Percentiles rank a stretch among this genome's conserved stretches.
These are phyloP conservation scores for Jacaranda copaia DNA, from an alignment of 257 asterid species.

Conservation along the genomic window DNA sequence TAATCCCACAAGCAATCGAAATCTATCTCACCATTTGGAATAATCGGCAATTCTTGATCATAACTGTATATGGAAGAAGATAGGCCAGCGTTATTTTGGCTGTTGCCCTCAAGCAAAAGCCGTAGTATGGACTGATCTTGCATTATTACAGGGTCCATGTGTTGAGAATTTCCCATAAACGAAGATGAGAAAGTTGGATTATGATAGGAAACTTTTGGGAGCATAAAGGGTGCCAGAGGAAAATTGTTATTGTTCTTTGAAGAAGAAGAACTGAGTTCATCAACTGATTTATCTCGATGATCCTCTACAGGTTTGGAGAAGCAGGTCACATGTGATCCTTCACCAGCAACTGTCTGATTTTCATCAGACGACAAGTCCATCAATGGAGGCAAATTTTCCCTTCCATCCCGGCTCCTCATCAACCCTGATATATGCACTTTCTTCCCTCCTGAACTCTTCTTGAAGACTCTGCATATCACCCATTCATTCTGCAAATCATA, in stretches of 20 bases:
- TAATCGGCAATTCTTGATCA: constrained; percentile 39
- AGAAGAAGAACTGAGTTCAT: constrained; percentile 27
- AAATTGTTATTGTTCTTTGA: constrained; percentile 22
- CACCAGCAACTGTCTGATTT: constrained; percentile 30
- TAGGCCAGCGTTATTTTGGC: constrained; percentile 7
- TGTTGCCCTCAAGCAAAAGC: constrained; percentile 50
- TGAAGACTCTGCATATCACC: constrained; percentile 77
- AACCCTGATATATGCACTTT: constrained; percentile 63
- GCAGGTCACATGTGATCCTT: constrained; percentile 58
- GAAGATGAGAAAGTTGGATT: constrained; percentile 43
- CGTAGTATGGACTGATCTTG: constrained; percentile 52
- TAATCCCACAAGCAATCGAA: constrained; percentile 53
- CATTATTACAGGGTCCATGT: constrained; percentile 38
- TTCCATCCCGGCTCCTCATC: constrained; percentile 1
- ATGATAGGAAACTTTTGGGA: constrained; percentile 31
- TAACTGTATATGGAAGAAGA: neutral
- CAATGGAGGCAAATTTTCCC: constrained; percentile 53
- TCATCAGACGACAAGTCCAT: constrained; percentile 50
- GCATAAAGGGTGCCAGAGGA: constrained; percentile 9
- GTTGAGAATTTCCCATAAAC: constrained; percentile 28
- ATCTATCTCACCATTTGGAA: constrained; percentile 36
- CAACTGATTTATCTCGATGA: constrained; percentile 25
- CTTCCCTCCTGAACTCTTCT: constrained; percentile 66
- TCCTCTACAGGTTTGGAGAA: constrained; percentile 63
- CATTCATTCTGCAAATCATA: constrained; percentile 65